phyloP scores from a whole-genome alignment of 1,139 yeast genomes.

The Zygosaccharomyces pseudobailii region DNA sequence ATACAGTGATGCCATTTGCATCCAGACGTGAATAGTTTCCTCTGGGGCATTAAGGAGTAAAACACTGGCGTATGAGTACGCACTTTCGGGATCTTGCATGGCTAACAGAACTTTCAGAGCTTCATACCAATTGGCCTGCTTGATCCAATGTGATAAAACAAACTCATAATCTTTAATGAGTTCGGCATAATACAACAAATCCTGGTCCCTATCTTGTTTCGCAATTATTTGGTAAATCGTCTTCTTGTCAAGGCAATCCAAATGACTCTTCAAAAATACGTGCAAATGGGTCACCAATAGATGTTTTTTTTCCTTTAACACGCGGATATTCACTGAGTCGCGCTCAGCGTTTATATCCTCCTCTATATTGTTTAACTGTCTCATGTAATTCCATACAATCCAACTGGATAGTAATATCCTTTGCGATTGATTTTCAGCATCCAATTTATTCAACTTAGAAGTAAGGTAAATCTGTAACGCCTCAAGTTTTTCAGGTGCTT shows the following conservation, averaged over 20 bases:
- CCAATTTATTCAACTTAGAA: constrained; percentile 44
- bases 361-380: constrained; percentile 45
- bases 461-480: constrained; percentile 55
- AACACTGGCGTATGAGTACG: constrained; percentile 65
- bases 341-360: constrained; percentile 35
- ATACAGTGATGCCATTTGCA: constrained; percentile 46
- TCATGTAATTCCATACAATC: constrained; percentile 68
- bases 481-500: constrained; percentile 36
- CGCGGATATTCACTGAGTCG: constrained; percentile 21
- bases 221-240: constrained; percentile 71
- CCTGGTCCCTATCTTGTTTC: constrained; percentile 59
- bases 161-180: constrained; percentile 63
- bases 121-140: constrained; percentile 66
- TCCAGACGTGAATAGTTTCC: constrained; percentile 76
- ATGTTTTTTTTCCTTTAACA: constrained; percentile 23
- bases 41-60: constrained; percentile 65
- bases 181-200: constrained; percentile 64
- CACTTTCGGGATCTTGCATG: constrained; percentile 47
- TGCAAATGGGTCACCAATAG: constrained; percentile 40
- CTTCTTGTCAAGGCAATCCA: constrained; percentile 49
- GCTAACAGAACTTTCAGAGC: constrained; percentile 48
- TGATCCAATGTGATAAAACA: constrained; percentile 65
- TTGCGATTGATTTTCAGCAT: constrained; percentile 45
- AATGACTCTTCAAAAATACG: constrained; percentile 49
- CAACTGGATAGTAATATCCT: constrained; percentile 67